Percentiles rank a stretch among this genome's conserved stretches.
Evolutionary conservation across 495 filamentous ascomycete genomes (phyloP).

Genomic region (Penicillium pulvis): DNA sequence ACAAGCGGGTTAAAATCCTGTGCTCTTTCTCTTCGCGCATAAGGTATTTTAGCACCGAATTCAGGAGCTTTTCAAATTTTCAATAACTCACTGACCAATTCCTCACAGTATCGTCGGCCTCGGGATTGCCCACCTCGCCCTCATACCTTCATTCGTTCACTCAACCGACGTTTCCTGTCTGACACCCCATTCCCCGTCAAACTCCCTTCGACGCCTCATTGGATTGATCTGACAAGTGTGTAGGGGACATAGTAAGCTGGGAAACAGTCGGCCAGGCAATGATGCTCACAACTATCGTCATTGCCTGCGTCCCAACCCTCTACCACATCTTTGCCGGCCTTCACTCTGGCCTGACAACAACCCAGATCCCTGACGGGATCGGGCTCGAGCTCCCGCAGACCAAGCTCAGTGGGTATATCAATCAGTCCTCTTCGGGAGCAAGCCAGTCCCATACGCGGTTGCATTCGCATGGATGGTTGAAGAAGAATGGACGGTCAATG

Average conservation of each 20-base stretch:
- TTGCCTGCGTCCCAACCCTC: constrained; percentile 38
- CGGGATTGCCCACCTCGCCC: constrained; percentile 22
- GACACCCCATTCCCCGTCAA: not conserved
- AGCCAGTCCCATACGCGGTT: not conserved
- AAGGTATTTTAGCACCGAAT: constrained; percentile 11
- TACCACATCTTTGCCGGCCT: constrained; percentile 41
- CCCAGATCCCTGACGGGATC: constrained; percentile 24
- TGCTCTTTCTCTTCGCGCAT: constrained; percentile 25
- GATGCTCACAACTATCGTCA: constrained; percentile 32
- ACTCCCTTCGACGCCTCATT: not conserved
- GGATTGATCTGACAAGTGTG: constrained; percentile 4
- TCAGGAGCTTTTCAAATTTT: not conserved
- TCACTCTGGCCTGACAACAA: constrained; percentile 37
- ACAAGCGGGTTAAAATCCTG: constrained; percentile 28
- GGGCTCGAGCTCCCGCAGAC: constrained; percentile 22
- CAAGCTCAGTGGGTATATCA: constrained; percentile 18
- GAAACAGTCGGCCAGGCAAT: constrained; percentile 25
- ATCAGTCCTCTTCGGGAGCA: constrained; percentile 3
- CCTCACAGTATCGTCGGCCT: constrained; percentile 22
- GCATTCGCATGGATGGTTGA: not conserved
- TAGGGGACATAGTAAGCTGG: constrained; percentile 23
- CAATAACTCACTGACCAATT: not conserved
- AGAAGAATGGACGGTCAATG: not conserved
- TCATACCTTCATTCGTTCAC: constrained; percentile 24
- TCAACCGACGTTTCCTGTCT: constrained; percentile 28